These are phyloP conservation scores for Globisporangium paddicum DNA, from an alignment of 352 stramenopile genomes.

Conservation along the genomic window DNA sequence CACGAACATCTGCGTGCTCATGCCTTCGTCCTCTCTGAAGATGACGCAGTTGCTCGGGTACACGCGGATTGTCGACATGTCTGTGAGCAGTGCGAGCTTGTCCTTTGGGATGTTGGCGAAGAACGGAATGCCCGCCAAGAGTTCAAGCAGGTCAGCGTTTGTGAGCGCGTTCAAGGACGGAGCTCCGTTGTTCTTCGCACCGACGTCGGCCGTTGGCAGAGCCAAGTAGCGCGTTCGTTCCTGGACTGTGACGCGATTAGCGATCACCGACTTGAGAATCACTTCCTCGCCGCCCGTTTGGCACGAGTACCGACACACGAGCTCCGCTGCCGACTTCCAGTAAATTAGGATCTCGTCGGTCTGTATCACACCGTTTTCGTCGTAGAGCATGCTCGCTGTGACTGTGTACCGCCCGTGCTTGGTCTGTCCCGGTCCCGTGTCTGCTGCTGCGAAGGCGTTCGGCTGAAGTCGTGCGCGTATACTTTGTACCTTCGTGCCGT, in stretches of 20 bases:
- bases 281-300: conserved; percentile 56
- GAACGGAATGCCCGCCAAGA: conserved; percentile 64
- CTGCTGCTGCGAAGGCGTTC: not conserved
- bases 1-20: conserved; percentile 79
- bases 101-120: conserved; percentile 57
- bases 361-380: conserved; percentile 23
- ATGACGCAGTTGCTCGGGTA: conserved; percentile 65
- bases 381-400: conserved; percentile 16
- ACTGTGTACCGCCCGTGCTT: conserved; percentile 17
- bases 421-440: conserved; percentile 8
- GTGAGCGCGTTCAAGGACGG: conserved; percentile 58
- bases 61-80: conserved; percentile 74
- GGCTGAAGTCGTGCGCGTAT: conserved; percentile 27
- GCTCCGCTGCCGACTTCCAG: conserved; percentile 48
- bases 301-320: conserved; percentile 62
- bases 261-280: conserved; percentile 54
- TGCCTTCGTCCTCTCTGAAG: conserved; percentile 70
- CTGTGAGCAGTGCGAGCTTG: conserved; percentile 55
- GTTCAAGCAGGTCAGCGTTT: conserved; percentile 59
- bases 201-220: conserved; percentile 31
- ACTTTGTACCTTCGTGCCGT: conserved; percentile 34
- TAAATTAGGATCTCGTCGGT: conserved; percentile 58
- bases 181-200: conserved; percentile 13
- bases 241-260: conserved; percentile 39
- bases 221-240: conserved; percentile 36